Percentiles rank a stretch among this genome's conserved stretches.
Evolutionary conservation across 495 filamentous ascomycete species (phyloP).

Genomic region (Neurospora sp.): DNA sequence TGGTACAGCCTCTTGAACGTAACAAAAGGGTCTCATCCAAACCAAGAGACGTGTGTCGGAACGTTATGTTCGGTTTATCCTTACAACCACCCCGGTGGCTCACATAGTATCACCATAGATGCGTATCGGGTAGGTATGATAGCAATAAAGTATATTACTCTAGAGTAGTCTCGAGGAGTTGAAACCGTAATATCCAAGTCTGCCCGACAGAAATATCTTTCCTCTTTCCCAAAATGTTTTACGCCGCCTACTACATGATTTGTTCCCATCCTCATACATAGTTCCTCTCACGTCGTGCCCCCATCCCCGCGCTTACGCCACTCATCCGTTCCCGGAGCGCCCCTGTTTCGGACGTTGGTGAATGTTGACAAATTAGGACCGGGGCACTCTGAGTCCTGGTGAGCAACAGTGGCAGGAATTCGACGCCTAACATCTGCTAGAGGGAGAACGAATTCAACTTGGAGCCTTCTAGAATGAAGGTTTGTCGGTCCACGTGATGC

Average conservation of each 20-base stretch:
- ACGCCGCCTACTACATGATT: not conserved
- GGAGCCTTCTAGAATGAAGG: too few species aligned
- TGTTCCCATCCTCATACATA: not conserved
- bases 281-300: not conserved
- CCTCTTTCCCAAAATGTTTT: not conserved
- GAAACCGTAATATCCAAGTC: not conserved
- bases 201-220: not conserved
- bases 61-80: not conserved
- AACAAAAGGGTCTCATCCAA: not conserved
- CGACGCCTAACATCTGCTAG: too few species aligned
- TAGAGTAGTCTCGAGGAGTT: not conserved
- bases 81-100: not conserved
- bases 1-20: not conserved
- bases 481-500: too few species aligned
- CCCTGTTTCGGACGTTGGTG: too few species aligned
- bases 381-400: too few species aligned
- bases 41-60: not conserved
- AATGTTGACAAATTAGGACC: too few species aligned
- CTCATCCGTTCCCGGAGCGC: too few species aligned
- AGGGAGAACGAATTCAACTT: too few species aligned
- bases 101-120: not conserved
- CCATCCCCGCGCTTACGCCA: rapidly evolving
- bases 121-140: rapidly evolving
- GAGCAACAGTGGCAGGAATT: too few species aligned
- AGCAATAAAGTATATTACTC: not conserved